These are phyloP conservation scores for Fusarium pseudograminearum DNA, from an alignment of 2,329 filamentous ascomycete genomes.

Conservation along the genomic window DNA sequence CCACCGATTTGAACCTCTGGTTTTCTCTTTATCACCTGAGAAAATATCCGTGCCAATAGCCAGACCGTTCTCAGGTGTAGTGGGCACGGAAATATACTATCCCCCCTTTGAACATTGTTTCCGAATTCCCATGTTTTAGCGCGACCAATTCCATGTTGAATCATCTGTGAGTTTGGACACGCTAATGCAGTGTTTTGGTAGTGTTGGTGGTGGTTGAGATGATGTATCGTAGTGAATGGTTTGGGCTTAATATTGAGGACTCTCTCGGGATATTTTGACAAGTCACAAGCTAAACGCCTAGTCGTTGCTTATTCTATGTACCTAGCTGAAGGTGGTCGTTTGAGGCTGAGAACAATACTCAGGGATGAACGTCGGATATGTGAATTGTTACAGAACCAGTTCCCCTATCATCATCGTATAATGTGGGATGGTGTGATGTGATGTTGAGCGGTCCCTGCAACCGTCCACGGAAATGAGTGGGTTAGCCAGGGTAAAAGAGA, in stretches of 20 bases:
- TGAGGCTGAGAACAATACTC: constrained; percentile 8
- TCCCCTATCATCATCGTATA: constrained; percentile 24
- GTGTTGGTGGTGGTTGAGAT: constrained; percentile 1
- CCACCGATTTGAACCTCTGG: background rate
- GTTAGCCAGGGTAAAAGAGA: constrained; percentile 23
- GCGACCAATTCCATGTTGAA: background rate
- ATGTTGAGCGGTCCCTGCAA: constrained; percentile 17
- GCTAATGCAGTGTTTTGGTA: background rate
- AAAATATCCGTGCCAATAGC: background rate
- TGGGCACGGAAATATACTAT: constrained; percentile 24
- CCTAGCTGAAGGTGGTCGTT: background rate
- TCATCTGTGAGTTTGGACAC: background rate
- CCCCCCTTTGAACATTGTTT: constrained; percentile 30
- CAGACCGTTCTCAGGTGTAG: constrained; percentile 18
- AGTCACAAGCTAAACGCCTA: constrained; percentile 10
- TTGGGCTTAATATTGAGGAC: constrained; percentile 21
- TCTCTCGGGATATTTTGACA: constrained; percentile 1
- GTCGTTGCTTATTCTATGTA: constrained; percentile 18
- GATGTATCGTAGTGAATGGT: constrained; percentile 5
- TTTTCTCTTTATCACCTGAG: background rate
- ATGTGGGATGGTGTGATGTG: background rate
- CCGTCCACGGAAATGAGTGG: constrained; percentile 40
- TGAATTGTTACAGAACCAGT: background rate
- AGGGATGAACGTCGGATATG: background rate
- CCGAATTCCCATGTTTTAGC: constrained; percentile 43